These are phyloP conservation scores for Solanum hybrid DNA, from an alignment of 305 asterid genomes.

Conservation along the genomic window DNA sequence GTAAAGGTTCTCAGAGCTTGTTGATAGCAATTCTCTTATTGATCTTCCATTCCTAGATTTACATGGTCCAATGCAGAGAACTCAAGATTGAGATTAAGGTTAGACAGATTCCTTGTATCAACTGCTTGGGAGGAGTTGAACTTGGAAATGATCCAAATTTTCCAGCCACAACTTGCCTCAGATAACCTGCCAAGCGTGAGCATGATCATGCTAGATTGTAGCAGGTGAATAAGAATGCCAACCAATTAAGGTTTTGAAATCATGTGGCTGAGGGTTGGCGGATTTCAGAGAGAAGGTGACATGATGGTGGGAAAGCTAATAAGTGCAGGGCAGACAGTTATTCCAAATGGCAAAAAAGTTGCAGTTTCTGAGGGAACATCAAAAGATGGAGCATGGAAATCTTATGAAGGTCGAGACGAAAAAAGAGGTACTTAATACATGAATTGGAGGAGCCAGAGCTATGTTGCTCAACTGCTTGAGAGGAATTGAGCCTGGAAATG, in stretches of 20 bases:
- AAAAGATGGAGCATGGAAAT: not conserved
- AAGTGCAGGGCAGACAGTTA: not conserved
- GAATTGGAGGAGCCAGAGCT: not conserved
- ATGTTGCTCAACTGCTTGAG: not conserved
- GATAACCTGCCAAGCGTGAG: not conserved
- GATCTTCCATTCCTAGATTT: not conserved
- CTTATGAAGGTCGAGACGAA: not conserved
- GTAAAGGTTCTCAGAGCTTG: not conserved
- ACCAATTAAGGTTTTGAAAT: not conserved
- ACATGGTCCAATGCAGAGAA: not conserved
- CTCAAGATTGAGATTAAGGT: not conserved
- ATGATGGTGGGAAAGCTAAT: not conserved
- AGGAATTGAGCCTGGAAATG: not conserved
- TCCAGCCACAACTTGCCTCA: not conserved
- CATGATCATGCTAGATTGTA: not conserved
- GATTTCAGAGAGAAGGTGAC: not conserved
- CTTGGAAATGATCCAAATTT: not conserved
- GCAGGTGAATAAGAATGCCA: not conserved
- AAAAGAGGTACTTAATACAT: not conserved
- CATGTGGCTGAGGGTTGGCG: not conserved
- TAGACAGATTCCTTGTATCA: not conserved
- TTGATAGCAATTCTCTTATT: not conserved
- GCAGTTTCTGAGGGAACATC: not conserved
- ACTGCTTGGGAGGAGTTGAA: not conserved
- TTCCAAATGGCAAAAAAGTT: not conserved